phyloP scores from a whole-genome alignment of 2,329 filamentous ascomycete species.

The Leptographium flavum region DNA sequence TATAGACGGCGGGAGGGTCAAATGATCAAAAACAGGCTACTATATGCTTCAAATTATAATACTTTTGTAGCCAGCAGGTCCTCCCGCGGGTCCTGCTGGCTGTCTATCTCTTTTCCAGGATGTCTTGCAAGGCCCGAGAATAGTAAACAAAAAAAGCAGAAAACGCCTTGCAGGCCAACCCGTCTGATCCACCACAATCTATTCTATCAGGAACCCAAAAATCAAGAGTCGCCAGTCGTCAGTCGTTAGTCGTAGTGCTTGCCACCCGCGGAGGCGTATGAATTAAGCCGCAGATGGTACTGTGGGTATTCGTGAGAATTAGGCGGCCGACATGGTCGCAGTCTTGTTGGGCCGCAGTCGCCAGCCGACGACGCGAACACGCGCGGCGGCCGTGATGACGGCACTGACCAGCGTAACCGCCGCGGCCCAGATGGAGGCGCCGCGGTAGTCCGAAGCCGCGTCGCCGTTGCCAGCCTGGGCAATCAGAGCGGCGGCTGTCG shows the following conservation, averaged over 20 bases:
- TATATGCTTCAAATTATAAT: too few relatives aligned
- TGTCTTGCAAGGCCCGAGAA: too few relatives aligned
- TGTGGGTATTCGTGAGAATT: neutral
- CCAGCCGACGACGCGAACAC: slow-evolving; percentile 8
- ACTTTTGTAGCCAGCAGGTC: too few relatives aligned
- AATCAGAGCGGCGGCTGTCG: slow-evolving; percentile 13
- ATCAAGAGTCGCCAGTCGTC: neutral
- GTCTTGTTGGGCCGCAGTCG: neutral
- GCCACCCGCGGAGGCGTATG: too few relatives aligned
- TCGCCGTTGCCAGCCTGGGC: slow-evolving; percentile 1
- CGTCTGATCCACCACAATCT: too few relatives aligned
- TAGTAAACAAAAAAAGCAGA: too few relatives aligned
- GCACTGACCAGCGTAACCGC: slow-evolving; percentile 8
- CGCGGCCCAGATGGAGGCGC: slow-evolving; percentile 11
- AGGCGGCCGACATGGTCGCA: neutral
- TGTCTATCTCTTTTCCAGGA: too few relatives aligned
- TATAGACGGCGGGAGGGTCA: too few relatives aligned
- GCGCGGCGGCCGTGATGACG: neutral
- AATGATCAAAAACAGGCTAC: too few relatives aligned
- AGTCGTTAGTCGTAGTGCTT: too few relatives aligned
- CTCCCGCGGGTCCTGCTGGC: too few relatives aligned
- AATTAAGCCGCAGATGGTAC: slow-evolving; percentile 9
- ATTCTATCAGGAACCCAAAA: neutral
- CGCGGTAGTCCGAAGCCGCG: slow-evolving; percentile 6
- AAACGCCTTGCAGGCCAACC: too few relatives aligned